A percentile compares a stretch with the other conserved stretches of the same genome.
Conservation (phyloP, 352 stramenopile genomes). For the Pythium monospermum region DNA sequence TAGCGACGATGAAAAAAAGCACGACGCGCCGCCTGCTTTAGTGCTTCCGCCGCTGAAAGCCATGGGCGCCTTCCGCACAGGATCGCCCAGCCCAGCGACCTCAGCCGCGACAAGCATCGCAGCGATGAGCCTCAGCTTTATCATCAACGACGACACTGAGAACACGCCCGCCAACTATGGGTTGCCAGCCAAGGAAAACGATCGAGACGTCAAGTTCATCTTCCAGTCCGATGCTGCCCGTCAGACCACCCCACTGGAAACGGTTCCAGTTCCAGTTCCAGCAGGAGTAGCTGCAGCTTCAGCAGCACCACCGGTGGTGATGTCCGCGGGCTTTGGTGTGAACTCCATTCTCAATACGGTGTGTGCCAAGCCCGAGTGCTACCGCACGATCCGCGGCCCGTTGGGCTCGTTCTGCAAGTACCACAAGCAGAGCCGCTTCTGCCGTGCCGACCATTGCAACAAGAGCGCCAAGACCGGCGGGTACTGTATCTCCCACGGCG, state of each 20-base stretch:
- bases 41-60: conserved; percentile 12
- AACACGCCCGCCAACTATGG: conserved; percentile 22
- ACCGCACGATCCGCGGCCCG: conserved; percentile 64
- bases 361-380: conserved; percentile 73
- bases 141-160: conserved; percentile 55
- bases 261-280: conserved; percentile 1
- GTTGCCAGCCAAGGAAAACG: conserved; percentile 5
- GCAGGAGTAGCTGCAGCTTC: background rate
- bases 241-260: conserved; percentile 1
- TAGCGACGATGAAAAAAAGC: conserved; percentile 32
- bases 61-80: conserved; percentile 9
- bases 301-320: conserved; percentile 22
- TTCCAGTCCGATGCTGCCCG: conserved; percentile 12
- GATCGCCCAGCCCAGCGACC: conserved; percentile 18
- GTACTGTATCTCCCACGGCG: conserved; percentile 70
- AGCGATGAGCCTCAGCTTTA: conserved; percentile 82
- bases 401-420: conserved; percentile 78
- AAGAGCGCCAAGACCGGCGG: conserved; percentile 81
- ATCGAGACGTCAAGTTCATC: conserved; percentile 22
- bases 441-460: conserved; percentile 50
- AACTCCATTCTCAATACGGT: conserved; percentile 74
- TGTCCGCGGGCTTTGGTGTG: conserved; percentile 35
- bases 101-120: conserved; percentile 47
- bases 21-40: conserved; percentile 13
- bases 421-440: conserved; percentile 81